These are phyloP conservation scores for Fusarium nygamai DNA, from an alignment of 2,329 filamentous ascomycete species.

Conservation along the genomic window DNA sequence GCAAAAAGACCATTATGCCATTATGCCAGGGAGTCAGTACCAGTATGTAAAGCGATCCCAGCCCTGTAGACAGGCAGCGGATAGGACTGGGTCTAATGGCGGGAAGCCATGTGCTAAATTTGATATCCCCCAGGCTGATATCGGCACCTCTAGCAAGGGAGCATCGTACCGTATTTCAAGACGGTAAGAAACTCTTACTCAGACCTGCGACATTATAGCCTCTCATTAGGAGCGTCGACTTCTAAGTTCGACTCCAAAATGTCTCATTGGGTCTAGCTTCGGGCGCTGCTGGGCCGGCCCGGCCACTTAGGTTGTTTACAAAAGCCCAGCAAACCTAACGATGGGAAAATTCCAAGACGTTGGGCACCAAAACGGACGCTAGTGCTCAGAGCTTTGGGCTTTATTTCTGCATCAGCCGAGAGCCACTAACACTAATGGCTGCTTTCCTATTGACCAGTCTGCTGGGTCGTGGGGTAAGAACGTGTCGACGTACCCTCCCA, in stretches of 20 bases:
- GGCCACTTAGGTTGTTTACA: constrained; percentile 30
- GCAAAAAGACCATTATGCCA: constrained; percentile 5
- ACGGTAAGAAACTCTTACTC: constrained; percentile 17
- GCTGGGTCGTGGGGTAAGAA: constrained; percentile 37
- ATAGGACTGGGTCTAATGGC: constrained; percentile 28
- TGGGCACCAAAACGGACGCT: constrained; percentile 45
- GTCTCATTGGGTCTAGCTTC: constrained; percentile 35
- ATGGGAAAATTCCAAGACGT: constrained; percentile 29
- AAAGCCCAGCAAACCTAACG: constrained; percentile 30
- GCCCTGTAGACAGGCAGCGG: constrained; percentile 19
- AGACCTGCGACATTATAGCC: constrained; percentile 10
- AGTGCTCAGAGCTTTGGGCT: constrained; percentile 32
- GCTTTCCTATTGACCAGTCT: constrained; percentile 42
- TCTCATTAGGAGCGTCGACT: constrained; percentile 14
- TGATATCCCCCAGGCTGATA: constrained; percentile 27
- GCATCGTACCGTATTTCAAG: not conserved
- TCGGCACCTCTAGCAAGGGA: constrained; percentile 27
- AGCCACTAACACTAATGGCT: constrained; percentile 37
- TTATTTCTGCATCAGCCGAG: constrained; percentile 40
- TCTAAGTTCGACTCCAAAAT: constrained; percentile 23
- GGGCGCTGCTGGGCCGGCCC: constrained; percentile 42
- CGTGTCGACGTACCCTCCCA: constrained; percentile 17
- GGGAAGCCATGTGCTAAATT: constrained; percentile 39
- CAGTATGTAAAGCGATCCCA: constrained; percentile 6
- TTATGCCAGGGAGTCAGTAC: constrained; percentile 21